Base-by-base conservation (phyloP, 768 basidiomycete species). In the Pleurotus djamor region DNA sequence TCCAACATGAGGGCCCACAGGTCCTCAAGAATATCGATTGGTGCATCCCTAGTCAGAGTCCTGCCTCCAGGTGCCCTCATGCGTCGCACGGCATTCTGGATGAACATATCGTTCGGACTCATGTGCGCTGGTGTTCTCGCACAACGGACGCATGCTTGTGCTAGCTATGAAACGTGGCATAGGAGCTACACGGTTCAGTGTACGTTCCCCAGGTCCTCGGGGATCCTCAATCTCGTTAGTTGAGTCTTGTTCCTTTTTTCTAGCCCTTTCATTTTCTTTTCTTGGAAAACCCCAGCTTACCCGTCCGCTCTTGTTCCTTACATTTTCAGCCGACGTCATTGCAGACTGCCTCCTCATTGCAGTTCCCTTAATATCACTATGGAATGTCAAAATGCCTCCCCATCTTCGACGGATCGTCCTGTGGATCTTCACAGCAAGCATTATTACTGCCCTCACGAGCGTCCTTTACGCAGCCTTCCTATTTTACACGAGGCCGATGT, bases 11-110 rank as follows among this genome's bases (percentile, higher is more conserved):
- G 38, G 33, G 12, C 13, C 28, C 34, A 50, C 32, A 65, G 66
- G 62, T 58, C 58, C 7, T 55, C 66, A 21, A 60, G 64, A 5
- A 55, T 67, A 16, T 62, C 62, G n/a, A 61, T 67, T 13, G 60
- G 61, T 21, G 35, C 65, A 32, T 60, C 59, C 6, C 60, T 65
- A 14, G 62, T 64, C 35, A 58, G 66, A 38, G 16, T 64, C 28
- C 16, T 49, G 28, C 37, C 57, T 43, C 35, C 49, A 12, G 49
- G 49, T 5, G 49, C 49, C 8, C 10, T 35, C 13, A 50, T 50
- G 49, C 28, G 49, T 12, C 8, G 17, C 2, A 50, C 34, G 9
- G 49, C 49, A 10, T 50, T 50, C 28, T 50, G 12, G 21, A 50
- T 50, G 49, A 50, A 50, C 28, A 32, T 50, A 10, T 12, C 16